Conservation (phyloP, 345 rosid species). For the Euclidium syriacum region DNA sequence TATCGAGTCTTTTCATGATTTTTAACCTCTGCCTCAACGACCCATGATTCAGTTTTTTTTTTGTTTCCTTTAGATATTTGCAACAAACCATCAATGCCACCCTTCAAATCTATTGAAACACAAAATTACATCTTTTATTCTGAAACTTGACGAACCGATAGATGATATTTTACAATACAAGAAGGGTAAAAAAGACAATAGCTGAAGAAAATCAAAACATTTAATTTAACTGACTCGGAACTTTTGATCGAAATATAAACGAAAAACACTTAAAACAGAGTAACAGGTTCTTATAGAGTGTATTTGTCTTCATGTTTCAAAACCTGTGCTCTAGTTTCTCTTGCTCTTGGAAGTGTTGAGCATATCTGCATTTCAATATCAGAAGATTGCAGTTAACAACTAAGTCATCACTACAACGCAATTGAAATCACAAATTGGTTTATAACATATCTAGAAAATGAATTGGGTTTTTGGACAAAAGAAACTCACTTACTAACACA, state of each 20-base stretch:
- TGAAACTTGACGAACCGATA: background rate
- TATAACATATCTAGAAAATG: too few relatives aligned
- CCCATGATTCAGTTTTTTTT: constrained; percentile 10
- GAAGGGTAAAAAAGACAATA: background rate
- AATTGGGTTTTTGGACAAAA: too few relatives aligned
- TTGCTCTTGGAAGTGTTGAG: background rate
- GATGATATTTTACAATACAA: background rate
- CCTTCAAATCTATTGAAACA: background rate
- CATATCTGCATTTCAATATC: background rate
- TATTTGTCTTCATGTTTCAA: background rate
- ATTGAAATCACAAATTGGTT: too few relatives aligned
- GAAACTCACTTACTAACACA: too few relatives aligned
- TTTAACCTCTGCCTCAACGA: background rate
- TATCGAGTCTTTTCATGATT: constrained; percentile 10
- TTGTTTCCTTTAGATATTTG: constrained; percentile 3
- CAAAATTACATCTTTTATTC: background rate
- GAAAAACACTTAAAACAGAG: background rate
- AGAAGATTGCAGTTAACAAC: background rate
- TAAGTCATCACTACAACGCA: too few relatives aligned
- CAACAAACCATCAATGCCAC: constrained; percentile 18
- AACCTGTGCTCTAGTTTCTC: constrained; percentile 17
- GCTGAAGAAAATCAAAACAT: background rate
- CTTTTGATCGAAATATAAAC: background rate
- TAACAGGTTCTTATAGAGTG: background rate
- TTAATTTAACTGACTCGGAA: background rate